phyloP scores from a whole-genome alignment of 768 basidiomycete genomes.

The Russula earlei region DNA sequence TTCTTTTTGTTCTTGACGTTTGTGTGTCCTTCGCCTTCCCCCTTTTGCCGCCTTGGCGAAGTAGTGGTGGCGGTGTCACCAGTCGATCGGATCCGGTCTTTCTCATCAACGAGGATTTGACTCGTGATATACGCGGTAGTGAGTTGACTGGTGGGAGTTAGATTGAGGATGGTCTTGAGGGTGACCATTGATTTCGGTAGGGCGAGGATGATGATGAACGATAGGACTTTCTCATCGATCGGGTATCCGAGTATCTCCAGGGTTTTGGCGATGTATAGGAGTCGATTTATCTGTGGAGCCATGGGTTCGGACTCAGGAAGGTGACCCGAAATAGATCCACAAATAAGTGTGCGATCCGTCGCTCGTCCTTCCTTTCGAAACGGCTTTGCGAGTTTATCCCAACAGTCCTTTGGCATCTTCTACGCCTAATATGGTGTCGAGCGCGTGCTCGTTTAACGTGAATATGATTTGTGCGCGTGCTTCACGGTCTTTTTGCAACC shows the following conservation, averaged over 20 bases:
- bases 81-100: too few species aligned
- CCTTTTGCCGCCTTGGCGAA: background rate
- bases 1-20: background rate
- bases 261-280: constrained; percentile 17
- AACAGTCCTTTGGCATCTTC: background rate
- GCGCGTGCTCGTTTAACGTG: background rate
- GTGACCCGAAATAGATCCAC: constrained; percentile 21
- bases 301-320: constrained; percentile 18
- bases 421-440: background rate
- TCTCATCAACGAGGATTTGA: constrained; percentile 15
- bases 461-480: background rate
- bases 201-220: constrained; percentile 21
- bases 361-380: constrained; percentile 22
- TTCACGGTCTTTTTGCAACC: too few species aligned
- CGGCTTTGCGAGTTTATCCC: background rate
- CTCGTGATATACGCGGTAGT: constrained; percentile 10
- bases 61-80: background rate
- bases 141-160: constrained; percentile 11
- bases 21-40: background rate
- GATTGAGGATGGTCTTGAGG: constrained; percentile 20
- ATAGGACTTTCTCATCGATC: constrained; percentile 21
- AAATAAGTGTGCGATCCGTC: too few species aligned
- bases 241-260: constrained; percentile 16
- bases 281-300: constrained; percentile 21
- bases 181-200: constrained; percentile 21